Evolutionary conservation across 1,284 basidiomycete genomes (phyloP).

Genomic region (Paramarasmius palmivorus): DNA sequence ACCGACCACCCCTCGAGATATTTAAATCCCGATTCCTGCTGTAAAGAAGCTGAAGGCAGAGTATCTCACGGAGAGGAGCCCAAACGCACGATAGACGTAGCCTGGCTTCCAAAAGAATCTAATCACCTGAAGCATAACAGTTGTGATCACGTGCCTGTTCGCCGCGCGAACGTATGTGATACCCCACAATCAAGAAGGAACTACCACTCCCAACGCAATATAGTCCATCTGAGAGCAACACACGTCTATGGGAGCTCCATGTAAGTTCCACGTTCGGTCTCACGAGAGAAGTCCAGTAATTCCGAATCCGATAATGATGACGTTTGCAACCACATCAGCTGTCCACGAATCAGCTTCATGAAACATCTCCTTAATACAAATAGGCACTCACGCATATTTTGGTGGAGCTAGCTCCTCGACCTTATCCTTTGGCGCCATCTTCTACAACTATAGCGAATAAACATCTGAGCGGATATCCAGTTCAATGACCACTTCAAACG

Average conservation of each 20-base stretch:
- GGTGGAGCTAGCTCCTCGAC: constrained; percentile 46
- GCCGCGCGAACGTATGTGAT: too few species aligned
- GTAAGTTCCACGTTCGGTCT: constrained; percentile 51
- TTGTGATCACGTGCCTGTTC: too few species aligned
- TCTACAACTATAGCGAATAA: constrained; percentile 46
- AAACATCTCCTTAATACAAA: not conserved
- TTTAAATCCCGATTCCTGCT: constrained; percentile 34
- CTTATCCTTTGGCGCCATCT: constrained; percentile 45
- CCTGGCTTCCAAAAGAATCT: too few species aligned
- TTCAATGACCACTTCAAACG: constrained; percentile 1
- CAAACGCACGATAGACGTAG: constrained; percentile 38
- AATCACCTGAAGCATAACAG: too few species aligned
- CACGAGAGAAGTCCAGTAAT: constrained; percentile 49
- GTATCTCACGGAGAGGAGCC: not conserved
- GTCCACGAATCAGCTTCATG: constrained; percentile 9
- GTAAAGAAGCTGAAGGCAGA: not conserved
- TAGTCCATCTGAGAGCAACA: constrained; percentile 45
- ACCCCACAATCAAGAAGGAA: constrained; percentile 42
- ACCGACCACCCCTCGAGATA: constrained; percentile 40
- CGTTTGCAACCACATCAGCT: constrained; percentile 59
- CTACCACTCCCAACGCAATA: constrained; percentile 45
- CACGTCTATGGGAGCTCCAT: constrained; percentile 44
- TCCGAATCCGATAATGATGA: constrained; percentile 54
- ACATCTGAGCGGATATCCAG: constrained; percentile 25
- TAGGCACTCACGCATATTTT: constrained; percentile 40